Evolutionary conservation across 495 filamentous ascomycete species (phyloP).

Genomic region (Lasiosphaeriaceae sp.): DNA sequence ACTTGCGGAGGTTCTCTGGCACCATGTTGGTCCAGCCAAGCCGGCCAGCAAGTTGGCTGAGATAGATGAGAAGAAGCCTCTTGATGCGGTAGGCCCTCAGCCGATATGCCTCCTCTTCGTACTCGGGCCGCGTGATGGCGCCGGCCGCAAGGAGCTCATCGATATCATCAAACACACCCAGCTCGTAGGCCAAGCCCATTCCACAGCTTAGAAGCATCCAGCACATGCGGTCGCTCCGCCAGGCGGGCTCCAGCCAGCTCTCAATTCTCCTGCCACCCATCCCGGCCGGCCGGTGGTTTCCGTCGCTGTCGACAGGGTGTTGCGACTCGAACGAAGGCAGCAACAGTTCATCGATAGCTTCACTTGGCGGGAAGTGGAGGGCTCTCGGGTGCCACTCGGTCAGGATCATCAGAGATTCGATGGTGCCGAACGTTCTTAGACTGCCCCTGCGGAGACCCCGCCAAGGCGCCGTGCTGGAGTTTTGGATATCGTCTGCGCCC

Average conservation of each 20-base stretch:
- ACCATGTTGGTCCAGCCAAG: slow-evolving; percentile 94
- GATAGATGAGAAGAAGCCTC: slow-evolving; percentile 79
- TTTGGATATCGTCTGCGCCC: slow-evolving; percentile 61
- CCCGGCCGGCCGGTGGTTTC: slow-evolving; percentile 39
- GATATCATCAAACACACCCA: slow-evolving; percentile 89
- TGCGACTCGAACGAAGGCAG: slow-evolving; percentile 45
- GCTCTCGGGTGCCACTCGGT: slow-evolving; percentile 97
- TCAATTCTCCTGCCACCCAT: slow-evolving; percentile 72
- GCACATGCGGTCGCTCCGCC: slow-evolving; percentile 94
- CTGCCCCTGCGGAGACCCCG: slow-evolving; percentile 64
- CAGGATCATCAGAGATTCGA: slow-evolving; percentile 87
- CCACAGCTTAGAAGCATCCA: slow-evolving; percentile 96
- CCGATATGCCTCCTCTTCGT: slow-evolving; percentile 68
- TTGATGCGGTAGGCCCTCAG: slow-evolving; percentile 78
- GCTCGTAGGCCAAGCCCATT: slow-evolving; percentile 83
- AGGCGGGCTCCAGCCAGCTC: slow-evolving; percentile 94
- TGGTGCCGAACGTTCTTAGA: slow-evolving; percentile 83
- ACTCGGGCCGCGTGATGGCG: slow-evolving; percentile 55
- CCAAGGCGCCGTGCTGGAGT: slow-evolving; percentile 58
- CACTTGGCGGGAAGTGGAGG: slow-evolving; percentile 89
- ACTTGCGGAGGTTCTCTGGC: slow-evolving; percentile 55
- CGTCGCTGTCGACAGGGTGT: slow-evolving; percentile 47
- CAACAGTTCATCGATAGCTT: slow-evolving; percentile 60
- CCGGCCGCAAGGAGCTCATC: slow-evolving; percentile 53
- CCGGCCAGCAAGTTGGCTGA: slow-evolving; percentile 86